These are phyloP conservation scores for Gnaphalium uliginosum DNA, from an alignment of 129 eudicot species.

Conservation along the genomic window DNA sequence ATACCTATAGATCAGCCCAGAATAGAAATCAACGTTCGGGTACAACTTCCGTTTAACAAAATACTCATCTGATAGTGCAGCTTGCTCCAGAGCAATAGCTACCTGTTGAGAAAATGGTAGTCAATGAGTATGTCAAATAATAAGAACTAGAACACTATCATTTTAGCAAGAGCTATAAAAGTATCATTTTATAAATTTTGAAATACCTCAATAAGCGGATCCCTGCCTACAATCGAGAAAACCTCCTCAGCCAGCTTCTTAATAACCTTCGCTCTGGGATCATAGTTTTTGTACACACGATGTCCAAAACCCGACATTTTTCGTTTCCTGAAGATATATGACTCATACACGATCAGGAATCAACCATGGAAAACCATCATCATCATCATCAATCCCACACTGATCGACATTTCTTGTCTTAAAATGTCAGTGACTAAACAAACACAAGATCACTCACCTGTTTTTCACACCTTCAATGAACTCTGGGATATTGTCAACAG, in stretches of 20 bases:
- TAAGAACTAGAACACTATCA: slow-evolving; percentile 6
- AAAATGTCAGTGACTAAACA: slow-evolving; percentile 10
- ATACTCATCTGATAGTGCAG: slow-evolving; percentile 93
- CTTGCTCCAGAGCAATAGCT: slow-evolving; percentile 98
- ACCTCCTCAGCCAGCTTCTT: slow-evolving; percentile 94
- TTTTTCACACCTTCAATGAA: slow-evolving; percentile 97
- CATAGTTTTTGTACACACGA: slow-evolving; percentile 95
- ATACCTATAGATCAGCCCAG: slow-evolving; percentile 93
- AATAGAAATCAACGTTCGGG: slow-evolving; percentile 99
- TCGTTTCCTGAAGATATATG: slow-evolving; percentile 57
- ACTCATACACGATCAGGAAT: background rate
- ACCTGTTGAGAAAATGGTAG: slow-evolving; percentile 53
- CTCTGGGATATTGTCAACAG: slow-evolving; percentile 87
- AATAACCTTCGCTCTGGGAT: slow-evolving; percentile 95
- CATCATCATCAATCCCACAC: background rate
- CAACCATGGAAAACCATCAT: background rate
- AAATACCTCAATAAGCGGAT: slow-evolving; percentile 95
- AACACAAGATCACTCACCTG: slow-evolving; percentile 46
- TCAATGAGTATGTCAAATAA: background rate
- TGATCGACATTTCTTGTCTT: background rate
- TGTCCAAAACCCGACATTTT: slow-evolving; percentile 99
- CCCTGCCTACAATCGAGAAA: slow-evolving; percentile 94
- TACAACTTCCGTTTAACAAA: slow-evolving; percentile 93
- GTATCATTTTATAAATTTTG: background rate
- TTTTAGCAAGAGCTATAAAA: background rate